Percentiles rank a stretch among this genome's conserved stretches.
phyloP scores from a whole-genome alignment of 2,329 filamentous ascomycete species.

The Malbranchea zuffiana region DNA sequence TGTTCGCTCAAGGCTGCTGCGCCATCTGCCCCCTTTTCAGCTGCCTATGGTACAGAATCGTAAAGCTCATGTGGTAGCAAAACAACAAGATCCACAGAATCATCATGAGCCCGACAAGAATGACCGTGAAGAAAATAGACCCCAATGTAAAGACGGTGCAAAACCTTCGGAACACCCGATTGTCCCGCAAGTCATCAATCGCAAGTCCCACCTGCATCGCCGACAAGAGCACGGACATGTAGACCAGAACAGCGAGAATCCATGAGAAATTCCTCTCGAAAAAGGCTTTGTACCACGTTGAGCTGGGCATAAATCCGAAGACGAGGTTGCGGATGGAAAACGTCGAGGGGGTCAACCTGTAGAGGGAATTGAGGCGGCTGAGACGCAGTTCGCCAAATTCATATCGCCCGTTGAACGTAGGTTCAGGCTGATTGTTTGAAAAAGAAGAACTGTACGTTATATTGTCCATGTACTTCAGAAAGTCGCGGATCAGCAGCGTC shows the following conservation, averaged over 20 bases:
- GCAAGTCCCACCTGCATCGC: conserved; percentile 38
- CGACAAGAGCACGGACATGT: conserved; percentile 37
- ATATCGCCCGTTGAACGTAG: conserved; percentile 30
- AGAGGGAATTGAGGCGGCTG: conserved; percentile 36
- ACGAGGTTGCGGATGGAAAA: conserved; percentile 22
- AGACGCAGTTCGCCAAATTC: conserved; percentile 37
- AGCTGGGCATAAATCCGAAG: no score
- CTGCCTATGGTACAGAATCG: no score
- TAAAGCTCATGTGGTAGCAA: no score
- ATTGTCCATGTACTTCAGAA: conserved; percentile 22
- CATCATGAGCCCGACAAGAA: no score
- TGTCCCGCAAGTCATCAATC: conserved; percentile 8
- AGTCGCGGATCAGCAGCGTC: conserved; percentile 25
- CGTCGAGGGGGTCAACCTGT: conserved; percentile 25
- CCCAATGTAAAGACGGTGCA: no score
- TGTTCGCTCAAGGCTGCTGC: no score
- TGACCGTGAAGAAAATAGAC: no score
- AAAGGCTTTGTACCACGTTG: conserved; percentile 33
- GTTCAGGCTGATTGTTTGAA: conserved; percentile 23
- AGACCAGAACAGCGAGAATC: conserved; percentile 33
- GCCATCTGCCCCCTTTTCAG: no score
- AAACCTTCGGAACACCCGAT: no score
- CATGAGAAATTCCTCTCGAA: conserved; percentile 36
- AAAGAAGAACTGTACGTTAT: no score
- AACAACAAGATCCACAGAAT: no score